Evolutionary conservation across 257 asterid genomes (phyloP), one percentile per base, ranked within the genome.

Genomic region (Voacanga thouarsii): DNA sequence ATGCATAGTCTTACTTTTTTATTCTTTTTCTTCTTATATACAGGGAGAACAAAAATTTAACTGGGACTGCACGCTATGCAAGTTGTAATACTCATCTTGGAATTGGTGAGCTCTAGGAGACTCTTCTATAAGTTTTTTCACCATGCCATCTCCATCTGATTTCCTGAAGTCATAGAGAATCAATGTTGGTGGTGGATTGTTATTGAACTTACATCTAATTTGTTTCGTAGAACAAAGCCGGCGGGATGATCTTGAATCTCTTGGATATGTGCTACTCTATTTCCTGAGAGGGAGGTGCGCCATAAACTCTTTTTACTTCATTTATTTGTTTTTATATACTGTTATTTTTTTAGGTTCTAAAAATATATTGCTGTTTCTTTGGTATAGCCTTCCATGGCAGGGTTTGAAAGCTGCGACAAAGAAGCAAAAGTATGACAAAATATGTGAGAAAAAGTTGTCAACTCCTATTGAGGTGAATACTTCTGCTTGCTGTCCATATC

Each of bases 71-170:
- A 53, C 96, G 99, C 51, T 95, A 95, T 89, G 99, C 99, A 70
- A 95, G 99, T 82, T 95, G 99, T 85, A 95, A 95, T 85, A 95
- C 99, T 80, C 99, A 95, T 89, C 96, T 95, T 41, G 97, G 99
- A 80, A 91, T 92, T 68, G 99, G 99, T 94, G 84, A 82, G 92
- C 74, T 44, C 37, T 75, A 61, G 43, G 26, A 51, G 12, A 45
- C 26, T 71, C 26, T 2, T 18, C 14, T 57, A 30, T 33, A 21
- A 24, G 56, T n/a, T 24, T 26, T 12, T 49, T 76, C 24, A 10
- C 23, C 47, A 30, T 68, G 8, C 71, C 72, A 41, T 49, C 12
- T 59, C 51, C 10, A 12, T 67, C 44, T 37, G 45, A 39, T 37
- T 67, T 37, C 16, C 1, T 76, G 73, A 47, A 21, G 67, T 37